Conservation (phyloP, 1,284 basidiomycete species). For the Amylostereum chailletii region DNA sequence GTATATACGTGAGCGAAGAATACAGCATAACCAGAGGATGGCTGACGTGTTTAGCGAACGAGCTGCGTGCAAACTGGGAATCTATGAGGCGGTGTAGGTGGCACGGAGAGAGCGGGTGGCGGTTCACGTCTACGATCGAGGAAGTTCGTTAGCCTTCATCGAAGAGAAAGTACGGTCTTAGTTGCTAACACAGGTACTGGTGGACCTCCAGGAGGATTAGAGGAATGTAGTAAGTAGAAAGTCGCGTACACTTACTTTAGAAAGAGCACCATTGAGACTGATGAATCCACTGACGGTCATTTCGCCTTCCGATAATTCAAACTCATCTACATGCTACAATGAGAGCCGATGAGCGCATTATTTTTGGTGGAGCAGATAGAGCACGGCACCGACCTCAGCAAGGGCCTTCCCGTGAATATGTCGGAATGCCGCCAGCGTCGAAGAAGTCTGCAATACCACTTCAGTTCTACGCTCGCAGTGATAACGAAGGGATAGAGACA, state of each 20-base stretch:
- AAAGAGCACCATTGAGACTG: conserved; percentile 63
- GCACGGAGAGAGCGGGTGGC: conserved; percentile 58
- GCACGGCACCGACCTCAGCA: conserved; percentile 40
- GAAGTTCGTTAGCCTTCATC: background rate
- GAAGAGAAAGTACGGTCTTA: conserved; percentile 1
- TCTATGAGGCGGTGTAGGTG: conserved; percentile 70
- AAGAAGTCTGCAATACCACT: conserved; percentile 41
- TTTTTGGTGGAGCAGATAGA: background rate
- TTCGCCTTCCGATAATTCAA: conserved; percentile 40
- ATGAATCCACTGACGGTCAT: conserved; percentile 72
- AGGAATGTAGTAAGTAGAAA: background rate
- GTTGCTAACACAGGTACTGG: conserved; percentile 70
- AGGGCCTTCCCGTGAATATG: conserved; percentile 61
- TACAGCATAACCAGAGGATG: background rate
- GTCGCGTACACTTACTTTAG: conserved; percentile 45
- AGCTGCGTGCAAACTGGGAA: conserved; percentile 52
- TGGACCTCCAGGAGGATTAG: conserved; percentile 41
- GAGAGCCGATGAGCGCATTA: conserved; percentile 3
- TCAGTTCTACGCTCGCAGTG: too few species aligned
- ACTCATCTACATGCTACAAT: conserved; percentile 54
- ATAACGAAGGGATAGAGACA: conserved; percentile 16
- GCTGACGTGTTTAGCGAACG: conserved; percentile 54
- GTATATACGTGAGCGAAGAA: background rate
- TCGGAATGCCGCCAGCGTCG: conserved; percentile 53
- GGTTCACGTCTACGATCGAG: conserved; percentile 64